Conservation (phyloP, 2,329 filamentous ascomycete genomes). For the Reticulascus tulasneorum region DNA sequence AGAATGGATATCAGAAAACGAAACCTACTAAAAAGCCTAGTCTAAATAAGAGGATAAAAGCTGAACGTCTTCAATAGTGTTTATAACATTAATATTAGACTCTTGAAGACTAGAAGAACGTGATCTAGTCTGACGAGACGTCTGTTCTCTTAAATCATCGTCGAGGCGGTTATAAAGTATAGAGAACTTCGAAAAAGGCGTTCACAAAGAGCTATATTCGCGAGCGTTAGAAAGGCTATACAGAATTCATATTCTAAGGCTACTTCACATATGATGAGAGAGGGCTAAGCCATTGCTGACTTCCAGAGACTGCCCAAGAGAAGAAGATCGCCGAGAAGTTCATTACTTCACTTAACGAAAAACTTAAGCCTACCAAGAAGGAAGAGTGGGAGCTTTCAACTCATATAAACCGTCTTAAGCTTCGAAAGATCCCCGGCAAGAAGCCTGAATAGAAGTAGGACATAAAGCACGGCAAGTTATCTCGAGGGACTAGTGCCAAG, state of each 20-base stretch:
- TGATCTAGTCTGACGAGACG: conserved; percentile 2
- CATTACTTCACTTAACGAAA: conserved; percentile 13
- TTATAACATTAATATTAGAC: neutral
- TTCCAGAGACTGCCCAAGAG: conserved; percentile 12
- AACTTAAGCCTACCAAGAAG: conserved; percentile 10
- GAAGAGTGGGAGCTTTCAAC: conserved; percentile 13
- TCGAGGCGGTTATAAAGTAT: neutral
- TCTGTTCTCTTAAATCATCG: neutral
- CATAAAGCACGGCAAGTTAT: conserved; percentile 8
- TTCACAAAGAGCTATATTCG: conserved; percentile 6
- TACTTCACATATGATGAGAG: conserved; percentile 16
- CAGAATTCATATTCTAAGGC: conserved; percentile 14
- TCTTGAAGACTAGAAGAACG: conserved; percentile 1
- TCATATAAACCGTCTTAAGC: conserved; percentile 2
- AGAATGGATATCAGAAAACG: neutral
- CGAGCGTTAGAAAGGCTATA: conserved; percentile 4
- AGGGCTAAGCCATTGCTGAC: conserved; percentile 14
- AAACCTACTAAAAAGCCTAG: conserved; percentile 1
- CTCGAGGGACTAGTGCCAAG: neutral
- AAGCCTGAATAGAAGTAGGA: conserved; percentile 10
- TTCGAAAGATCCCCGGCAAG: conserved; percentile 4
- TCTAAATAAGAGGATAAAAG: neutral
- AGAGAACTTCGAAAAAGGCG: conserved; percentile 1
- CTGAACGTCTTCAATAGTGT: neutral
- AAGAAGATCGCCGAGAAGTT: neutral